Evolutionary conservation across 345 rosid species (phyloP).

Genomic region (Corymbia maculata): DNA sequence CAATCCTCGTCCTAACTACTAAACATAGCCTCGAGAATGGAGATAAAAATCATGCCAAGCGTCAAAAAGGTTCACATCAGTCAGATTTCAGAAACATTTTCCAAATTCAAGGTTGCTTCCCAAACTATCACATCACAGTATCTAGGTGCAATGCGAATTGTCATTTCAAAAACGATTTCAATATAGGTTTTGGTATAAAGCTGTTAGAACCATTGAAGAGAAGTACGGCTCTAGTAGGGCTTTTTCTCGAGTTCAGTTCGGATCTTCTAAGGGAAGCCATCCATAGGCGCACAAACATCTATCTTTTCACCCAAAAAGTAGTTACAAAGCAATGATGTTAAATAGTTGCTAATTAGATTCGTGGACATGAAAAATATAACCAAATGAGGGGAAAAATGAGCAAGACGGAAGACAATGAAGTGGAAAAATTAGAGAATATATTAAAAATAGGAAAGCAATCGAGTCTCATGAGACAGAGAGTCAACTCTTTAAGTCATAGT

Average conservation of each 20-base stretch:
- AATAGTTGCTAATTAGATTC: background rate
- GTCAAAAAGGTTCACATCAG: background rate
- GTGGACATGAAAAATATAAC: background rate
- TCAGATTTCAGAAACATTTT: background rate
- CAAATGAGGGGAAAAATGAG: background rate
- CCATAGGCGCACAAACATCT: background rate
- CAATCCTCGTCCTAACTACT: background rate
- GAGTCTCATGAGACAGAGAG: background rate
- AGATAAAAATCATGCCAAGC: background rate
- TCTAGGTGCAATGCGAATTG: background rate
- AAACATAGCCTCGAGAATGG: background rate
- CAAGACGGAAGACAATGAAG: background rate
- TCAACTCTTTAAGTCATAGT: background rate
- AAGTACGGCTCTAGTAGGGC: background rate
- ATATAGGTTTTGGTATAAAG: background rate
- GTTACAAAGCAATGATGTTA: background rate
- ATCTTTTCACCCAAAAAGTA: background rate
- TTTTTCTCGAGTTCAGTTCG: background rate
- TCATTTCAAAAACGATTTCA: background rate
- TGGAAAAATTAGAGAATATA: background rate
- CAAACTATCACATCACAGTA: background rate
- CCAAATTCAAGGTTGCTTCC: background rate
- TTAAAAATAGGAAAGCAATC: background rate
- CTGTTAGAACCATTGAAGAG: background rate
- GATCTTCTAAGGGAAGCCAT: background rate